Base-by-base conservation (phyloP, 2,329 filamentous ascomycete genomes). In the Aspergillus pseudoterreus region DNA sequence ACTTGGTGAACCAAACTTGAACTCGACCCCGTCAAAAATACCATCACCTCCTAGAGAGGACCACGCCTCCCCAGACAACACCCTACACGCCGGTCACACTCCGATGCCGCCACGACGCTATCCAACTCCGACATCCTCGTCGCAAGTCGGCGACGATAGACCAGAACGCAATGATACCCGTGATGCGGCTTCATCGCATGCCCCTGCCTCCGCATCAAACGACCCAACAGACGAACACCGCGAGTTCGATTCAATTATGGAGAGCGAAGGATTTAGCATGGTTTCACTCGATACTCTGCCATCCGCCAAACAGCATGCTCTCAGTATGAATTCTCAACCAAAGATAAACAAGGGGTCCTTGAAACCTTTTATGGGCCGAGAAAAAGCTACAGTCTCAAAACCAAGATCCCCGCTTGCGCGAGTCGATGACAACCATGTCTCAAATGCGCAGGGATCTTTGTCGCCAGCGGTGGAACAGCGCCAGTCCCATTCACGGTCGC, bases 231-330 rank as follows among this genome's bases (percentile, higher is more conserved):
- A 74, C 24, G 71, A 74, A 15, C 68, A 75, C 48, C 64, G 66
- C 36, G 78, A 78, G 42, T 79, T 77, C 53, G 78, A 82, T 60
- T 78, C 79, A 1, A 78, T 82, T 17, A 71, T 82, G 56, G 79
- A 82, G 63, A 81, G 79, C 56, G 79, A 82, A 67, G 79, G 76
- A 3, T 82, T 82, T 54, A 82, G 78, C 51, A 80, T 82, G 77
- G 78, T 82, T 43, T 81, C 79, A 11, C 65, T 81, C 42, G 75
- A 79, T 51, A 78, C 78, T 3, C 64, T 82, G 19, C 77, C 77
- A 5, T 81, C 78, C 3, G 70, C 75, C 19, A 71, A 71, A 55
- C 71, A 76, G 55, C 69, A 73, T 51, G 61, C 69, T 2, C 65
- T 72, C 35, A 70, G 67, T 21, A 66, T 62, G 15, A 65, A 67